Evolutionary conservation across 1,284 basidiomycete genomes (phyloP).

Genomic region (Takashimella koratensis): DNA sequence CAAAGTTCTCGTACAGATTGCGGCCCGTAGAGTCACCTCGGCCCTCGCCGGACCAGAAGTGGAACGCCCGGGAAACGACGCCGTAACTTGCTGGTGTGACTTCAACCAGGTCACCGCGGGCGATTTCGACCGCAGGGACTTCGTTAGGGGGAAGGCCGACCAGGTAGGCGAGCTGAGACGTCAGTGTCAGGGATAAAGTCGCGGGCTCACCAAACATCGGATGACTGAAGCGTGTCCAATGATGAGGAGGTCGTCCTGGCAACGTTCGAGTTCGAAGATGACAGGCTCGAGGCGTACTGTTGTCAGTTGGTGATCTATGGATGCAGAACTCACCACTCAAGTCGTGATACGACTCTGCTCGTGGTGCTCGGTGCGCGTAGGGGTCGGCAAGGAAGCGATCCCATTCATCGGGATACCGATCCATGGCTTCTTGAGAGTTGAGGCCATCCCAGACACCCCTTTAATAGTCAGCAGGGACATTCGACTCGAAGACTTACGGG

Average conservation of each 20-base stretch:
- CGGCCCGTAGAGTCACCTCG: conserved; percentile 41
- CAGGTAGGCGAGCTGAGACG: conserved; percentile 64
- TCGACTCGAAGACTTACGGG: conserved; percentile 53
- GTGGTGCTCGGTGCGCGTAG: conserved; percentile 84
- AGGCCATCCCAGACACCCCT: conserved; percentile 89
- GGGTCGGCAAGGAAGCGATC: conserved; percentile 87
- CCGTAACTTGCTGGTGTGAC: conserved; percentile 87
- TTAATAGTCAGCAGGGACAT: background rate
- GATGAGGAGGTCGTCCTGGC: conserved; percentile 71
- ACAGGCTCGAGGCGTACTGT: conserved; percentile 73
- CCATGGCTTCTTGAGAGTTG: conserved; percentile 81
- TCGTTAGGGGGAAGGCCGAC: conserved; percentile 94
- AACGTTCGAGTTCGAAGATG: conserved; percentile 76
- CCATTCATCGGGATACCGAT: conserved; percentile 91
- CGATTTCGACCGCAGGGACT: conserved; percentile 94
- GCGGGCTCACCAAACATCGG: conserved; percentile 66
- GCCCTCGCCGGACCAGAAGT: conserved; percentile 68
- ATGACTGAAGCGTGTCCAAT: conserved; percentile 94
- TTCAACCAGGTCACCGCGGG: conserved; percentile 81
- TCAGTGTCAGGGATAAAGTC: background rate
- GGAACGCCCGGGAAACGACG: conserved; percentile 79
- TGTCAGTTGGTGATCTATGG: background rate
- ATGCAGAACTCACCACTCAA: conserved; percentile 59
- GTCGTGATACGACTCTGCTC: conserved; percentile 93
- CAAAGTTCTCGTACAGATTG: conserved; percentile 52